phyloP scores from a whole-genome alignment of 2,329 filamentous ascomycete genomes.

The Nemania diffusa region DNA sequence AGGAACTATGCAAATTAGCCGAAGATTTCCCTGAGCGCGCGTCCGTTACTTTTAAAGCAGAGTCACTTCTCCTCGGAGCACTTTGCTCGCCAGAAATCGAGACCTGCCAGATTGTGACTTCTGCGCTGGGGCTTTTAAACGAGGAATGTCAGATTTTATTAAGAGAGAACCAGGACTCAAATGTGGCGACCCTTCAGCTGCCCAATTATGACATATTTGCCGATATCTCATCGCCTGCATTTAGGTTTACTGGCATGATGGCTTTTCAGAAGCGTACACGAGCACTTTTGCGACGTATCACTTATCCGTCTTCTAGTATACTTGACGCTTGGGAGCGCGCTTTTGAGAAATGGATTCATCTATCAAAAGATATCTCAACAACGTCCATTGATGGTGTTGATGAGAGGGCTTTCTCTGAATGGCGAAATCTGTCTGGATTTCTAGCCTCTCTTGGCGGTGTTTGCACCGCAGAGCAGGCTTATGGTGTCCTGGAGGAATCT shows the following conservation, averaged over 20 bases:
- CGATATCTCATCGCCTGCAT: slow-evolving; percentile 71
- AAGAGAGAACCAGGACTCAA: slow-evolving; percentile 60
- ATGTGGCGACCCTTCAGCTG: slow-evolving; percentile 63
- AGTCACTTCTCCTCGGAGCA: slow-evolving; percentile 71
- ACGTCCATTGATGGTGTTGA: slow-evolving; percentile 62
- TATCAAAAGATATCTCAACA: slow-evolving; percentile 72
- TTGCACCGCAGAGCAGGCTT: slow-evolving; percentile 69
- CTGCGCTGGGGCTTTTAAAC: slow-evolving; percentile 70
- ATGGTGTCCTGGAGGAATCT: slow-evolving; percentile 66
- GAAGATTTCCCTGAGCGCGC: slow-evolving; percentile 66
- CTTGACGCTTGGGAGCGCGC: slow-evolving; percentile 73
- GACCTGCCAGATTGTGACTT: slow-evolving; percentile 71
- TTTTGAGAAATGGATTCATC: slow-evolving; percentile 71
- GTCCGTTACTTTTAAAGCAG: slow-evolving; percentile 64
- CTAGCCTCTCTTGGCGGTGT: slow-evolving; percentile 73
- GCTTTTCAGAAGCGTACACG: slow-evolving; percentile 75
- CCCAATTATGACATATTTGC: slow-evolving; percentile 70
- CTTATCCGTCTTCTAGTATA: slow-evolving; percentile 73
- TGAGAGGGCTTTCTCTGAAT: slow-evolving; percentile 68
- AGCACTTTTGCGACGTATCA: slow-evolving; percentile 67
- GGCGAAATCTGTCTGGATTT: slow-evolving; percentile 76
- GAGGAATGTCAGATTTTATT: slow-evolving; percentile 69
- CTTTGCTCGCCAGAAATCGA: slow-evolving; percentile 74
- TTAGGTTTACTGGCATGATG: slow-evolving; percentile 74
- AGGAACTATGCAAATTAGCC: slow-evolving; percentile 66